Evolutionary conservation across 176 grass and related monocot genomes (phyloP).

Genomic region (Zea luxurians): DNA sequence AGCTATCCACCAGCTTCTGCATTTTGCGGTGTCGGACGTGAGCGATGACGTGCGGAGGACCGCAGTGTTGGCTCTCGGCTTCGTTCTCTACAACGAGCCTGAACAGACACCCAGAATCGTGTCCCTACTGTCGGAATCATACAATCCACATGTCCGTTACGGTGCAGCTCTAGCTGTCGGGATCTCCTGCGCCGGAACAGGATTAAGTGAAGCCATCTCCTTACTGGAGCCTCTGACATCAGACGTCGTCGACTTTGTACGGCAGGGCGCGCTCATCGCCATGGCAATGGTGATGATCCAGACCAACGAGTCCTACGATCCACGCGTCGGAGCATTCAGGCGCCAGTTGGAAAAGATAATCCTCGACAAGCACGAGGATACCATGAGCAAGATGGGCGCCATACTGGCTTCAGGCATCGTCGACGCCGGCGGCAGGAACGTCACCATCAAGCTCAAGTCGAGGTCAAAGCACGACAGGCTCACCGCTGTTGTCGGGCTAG

Average conservation of each 20-base stretch:
- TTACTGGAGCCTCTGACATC: conserved; percentile 85
- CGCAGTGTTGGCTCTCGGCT: conserved; percentile 80
- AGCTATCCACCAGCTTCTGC: conserved; percentile 86
- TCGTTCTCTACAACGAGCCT: conserved; percentile 78
- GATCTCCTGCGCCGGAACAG: conserved; percentile 78
- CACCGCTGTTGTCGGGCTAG: conserved; percentile 75
- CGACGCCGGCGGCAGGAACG: conserved; percentile 78
- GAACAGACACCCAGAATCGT: conserved; percentile 86
- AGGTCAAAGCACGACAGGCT: conserved; percentile 77
- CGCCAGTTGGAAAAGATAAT: conserved; percentile 79
- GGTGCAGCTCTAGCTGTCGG: conserved; percentile 86
- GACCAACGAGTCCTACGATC: conserved; percentile 75
- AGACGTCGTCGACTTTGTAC: conserved; percentile 82
- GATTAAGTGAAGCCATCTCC: conserved; percentile 79
- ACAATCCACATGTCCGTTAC: conserved; percentile 86
- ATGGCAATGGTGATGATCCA: conserved; percentile 96
- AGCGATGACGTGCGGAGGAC: conserved; percentile 85
- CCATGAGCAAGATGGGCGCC: conserved; percentile 93
- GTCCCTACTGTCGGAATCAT: conserved; percentile 81
- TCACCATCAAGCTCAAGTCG: conserved; percentile 74
- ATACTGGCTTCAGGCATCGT: conserved; percentile 86
- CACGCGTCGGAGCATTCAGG: conserved; percentile 72
- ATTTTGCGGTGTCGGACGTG: conserved; percentile 76
- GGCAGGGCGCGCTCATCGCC: conserved; percentile 80
- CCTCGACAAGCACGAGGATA: conserved; percentile 80